Conservation (phyloP, 2,329 filamentous ascomycete genomes). For the Diatrype stigma region DNA sequence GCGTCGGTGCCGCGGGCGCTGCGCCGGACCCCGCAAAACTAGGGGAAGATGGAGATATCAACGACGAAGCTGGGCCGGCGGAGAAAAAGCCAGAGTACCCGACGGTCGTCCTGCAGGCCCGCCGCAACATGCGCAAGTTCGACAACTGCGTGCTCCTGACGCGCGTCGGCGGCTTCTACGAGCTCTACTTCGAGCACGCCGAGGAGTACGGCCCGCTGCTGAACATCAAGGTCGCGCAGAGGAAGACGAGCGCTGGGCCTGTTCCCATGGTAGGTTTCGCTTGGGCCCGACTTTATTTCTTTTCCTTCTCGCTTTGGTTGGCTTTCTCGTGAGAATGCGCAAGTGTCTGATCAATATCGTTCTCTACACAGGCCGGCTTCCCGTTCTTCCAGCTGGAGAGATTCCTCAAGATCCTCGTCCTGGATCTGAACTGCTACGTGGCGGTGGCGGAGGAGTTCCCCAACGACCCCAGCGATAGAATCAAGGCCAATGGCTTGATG, state of each 20-base stretch:
- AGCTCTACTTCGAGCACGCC: conserved; percentile 95
- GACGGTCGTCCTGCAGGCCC: conserved; percentile 81
- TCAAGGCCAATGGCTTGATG: conserved; percentile 72
- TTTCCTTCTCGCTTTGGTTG: neutral
- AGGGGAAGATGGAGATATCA: conserved; percentile 23
- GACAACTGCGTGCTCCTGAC: conserved; percentile 88
- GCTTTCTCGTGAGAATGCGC: too few relatives aligned
- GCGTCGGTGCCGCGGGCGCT: too few relatives aligned
- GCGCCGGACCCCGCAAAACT: conserved; percentile 28
- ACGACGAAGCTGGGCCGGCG: conserved; percentile 38
- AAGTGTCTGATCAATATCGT: conserved; percentile 13
- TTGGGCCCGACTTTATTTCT: conserved; percentile 10
- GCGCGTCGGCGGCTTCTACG: conserved; percentile 92
- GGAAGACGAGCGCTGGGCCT: conserved; percentile 71
- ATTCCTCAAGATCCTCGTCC: conserved; percentile 87
- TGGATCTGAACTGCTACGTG: conserved; percentile 86
- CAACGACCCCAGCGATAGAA: conserved; percentile 63
- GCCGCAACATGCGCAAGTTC: conserved; percentile 86
- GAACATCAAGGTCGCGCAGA: conserved; percentile 79
- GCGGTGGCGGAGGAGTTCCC: conserved; percentile 92
- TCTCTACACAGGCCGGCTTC: conserved; percentile 68
- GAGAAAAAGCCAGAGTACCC: conserved; percentile 61
- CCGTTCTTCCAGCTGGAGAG: conserved; percentile 89
- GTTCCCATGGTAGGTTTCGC: conserved; percentile 71
- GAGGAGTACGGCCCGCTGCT: conserved; percentile 82